A percentile compares a stretch with the other conserved stretches of the same genome.
Conservation (phyloP, 2,329 filamentous ascomycete genomes). For the Blastomyces parvus region DNA sequence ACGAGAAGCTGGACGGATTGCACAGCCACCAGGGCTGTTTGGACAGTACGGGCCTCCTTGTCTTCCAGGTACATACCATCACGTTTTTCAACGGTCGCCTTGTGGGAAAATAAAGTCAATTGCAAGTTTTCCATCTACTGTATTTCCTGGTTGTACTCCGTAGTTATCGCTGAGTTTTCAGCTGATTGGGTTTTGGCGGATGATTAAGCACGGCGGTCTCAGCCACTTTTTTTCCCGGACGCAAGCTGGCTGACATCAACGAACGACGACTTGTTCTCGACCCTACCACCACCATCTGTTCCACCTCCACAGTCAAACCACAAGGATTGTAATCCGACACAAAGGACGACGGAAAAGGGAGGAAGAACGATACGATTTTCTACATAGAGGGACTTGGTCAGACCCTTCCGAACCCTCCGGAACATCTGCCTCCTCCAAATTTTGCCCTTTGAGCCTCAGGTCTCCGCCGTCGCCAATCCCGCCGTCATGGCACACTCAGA, state of each 20-base stretch:
- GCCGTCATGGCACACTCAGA: background rate
- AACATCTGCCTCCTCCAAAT: background rate
- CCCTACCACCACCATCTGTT: background rate
- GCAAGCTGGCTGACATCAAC: background rate
- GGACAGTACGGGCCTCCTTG: too few relatives aligned
- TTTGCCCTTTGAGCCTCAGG: background rate
- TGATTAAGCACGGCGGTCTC: background rate
- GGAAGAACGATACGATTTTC: background rate
- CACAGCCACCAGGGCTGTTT: too few relatives aligned
- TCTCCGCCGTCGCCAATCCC: background rate
- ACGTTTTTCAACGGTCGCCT: background rate
- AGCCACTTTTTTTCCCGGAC: background rate
- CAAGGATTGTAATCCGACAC: background rate
- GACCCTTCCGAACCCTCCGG: background rate
- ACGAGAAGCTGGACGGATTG: too few relatives aligned
- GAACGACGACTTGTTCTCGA: background rate
- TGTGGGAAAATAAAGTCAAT: background rate
- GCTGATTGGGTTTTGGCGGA: background rate
- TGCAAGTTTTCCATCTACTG: background rate
- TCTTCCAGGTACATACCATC: too few relatives aligned
- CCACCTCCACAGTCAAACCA: background rate
- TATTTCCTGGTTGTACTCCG: too few relatives aligned
- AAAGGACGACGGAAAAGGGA: background rate
- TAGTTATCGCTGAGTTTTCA: too few relatives aligned
- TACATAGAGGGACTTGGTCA: background rate